Base-by-base conservation (phyloP, 2,329 filamentous ascomycete genomes). In the Dactylella cylindrospora region DNA sequence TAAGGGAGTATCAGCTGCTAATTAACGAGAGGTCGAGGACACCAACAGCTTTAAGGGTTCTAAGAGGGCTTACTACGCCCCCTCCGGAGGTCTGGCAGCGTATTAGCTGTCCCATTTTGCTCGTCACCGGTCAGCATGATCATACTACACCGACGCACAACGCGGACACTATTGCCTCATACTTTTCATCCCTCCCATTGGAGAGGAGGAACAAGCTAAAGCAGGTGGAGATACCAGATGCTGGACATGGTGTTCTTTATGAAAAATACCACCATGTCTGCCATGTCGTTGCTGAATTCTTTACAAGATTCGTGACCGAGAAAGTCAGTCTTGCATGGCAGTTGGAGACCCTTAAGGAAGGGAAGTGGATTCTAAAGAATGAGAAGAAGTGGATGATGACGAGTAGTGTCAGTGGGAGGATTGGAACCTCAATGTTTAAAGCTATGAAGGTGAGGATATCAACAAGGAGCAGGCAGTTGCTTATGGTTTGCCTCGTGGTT, bases 361-460 rank as follows among this genome's bases (percentile, higher is more conserved):
- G 90, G 2, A 97, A 97, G 74, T 97, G 91, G 91, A 91, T 96
- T 70, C 89, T 97, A 67, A 97, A 97, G 75, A 97, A 97, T 70
- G 78, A 96, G 8, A 83, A 81, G 59, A 97, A 97, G 71, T 97
- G 91, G 91, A 81, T 88, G 72, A 83, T 82, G 13, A 86, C 94
- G 0, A 74, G 76, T 1, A 86, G 90, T 0, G 87, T 95, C 1
- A 94, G 88, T 0, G 78, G 80, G 1, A 83, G 85, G 2, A 93
- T 97, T 60, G 87, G 80, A 0, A 82, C 82, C 10, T 77, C 90
- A 3, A 60, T 51, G 50, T 62, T 65, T 23, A 60, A 60, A 32
- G 54, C 62, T 17, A 62, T 65, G 62, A 62, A 62, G 49, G 57
- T 62, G n/a, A n/a, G n/a, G n/a, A n/a, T n/a, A n/a, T n/a, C n/a